These are phyloP conservation scores for Rhodotorula toruloides DNA, from an alignment of 768 basidiomycete genomes.

Conservation along the genomic window DNA sequence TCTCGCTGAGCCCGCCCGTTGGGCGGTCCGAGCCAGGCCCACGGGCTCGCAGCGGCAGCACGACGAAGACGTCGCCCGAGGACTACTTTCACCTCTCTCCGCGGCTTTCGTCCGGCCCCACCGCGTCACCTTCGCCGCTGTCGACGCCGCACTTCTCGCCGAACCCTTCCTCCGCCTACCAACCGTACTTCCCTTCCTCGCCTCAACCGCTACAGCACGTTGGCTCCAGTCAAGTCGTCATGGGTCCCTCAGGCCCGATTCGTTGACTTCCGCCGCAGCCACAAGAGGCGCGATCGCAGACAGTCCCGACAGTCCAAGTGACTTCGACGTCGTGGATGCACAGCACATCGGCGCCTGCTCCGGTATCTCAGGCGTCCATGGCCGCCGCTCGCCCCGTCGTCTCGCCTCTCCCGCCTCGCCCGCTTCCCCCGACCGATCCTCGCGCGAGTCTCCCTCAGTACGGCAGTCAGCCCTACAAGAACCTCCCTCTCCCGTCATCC, in stretches of 20 bases:
- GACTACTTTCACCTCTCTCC: conserved; percentile 13
- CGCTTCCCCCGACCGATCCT: conserved; percentile 7
- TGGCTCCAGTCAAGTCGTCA: conserved; percentile 17
- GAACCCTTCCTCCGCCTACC: background rate
- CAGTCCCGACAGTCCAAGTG: conserved; percentile 14
- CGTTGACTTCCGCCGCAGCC: conserved; percentile 28
- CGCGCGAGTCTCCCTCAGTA: conserved; percentile 18
- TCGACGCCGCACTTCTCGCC: background rate
- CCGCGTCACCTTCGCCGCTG: background rate
- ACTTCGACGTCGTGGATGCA: conserved; percentile 12
- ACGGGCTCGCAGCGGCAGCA: background rate
- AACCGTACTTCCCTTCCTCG: conserved; percentile 1
- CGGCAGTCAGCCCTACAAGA: conserved; percentile 23
- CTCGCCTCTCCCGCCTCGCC: background rate
- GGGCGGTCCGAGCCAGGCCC: background rate
- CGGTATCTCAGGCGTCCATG: background rate
- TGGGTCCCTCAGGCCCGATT: conserved; percentile 19
- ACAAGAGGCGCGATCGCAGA: conserved; percentile 20
- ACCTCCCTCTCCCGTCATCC: conserved; percentile 9
- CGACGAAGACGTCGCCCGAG: conserved; percentile 1
- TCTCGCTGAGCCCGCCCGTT: background rate
- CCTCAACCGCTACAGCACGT: background rate
- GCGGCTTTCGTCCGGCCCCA: background rate
- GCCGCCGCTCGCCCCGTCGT: background rate
- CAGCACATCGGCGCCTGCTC: background rate